phyloP scores from a whole-genome alignment of 208 protist genomes.

The Blechomonas ayalai region DNA sequence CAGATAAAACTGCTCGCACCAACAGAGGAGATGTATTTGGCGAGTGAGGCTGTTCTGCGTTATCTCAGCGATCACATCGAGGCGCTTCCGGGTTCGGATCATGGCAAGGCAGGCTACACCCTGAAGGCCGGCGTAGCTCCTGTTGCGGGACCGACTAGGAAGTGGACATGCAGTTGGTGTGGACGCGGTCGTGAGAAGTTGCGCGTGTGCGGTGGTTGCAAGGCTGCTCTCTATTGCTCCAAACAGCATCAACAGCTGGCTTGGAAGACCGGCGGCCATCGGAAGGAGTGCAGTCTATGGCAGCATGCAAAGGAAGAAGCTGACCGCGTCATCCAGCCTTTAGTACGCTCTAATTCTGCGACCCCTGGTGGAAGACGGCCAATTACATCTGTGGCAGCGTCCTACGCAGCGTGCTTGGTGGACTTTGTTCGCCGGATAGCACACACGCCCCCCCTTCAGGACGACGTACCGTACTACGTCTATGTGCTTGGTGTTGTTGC shows the following conservation, averaged over 20 bases:
- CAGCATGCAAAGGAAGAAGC: conserved; percentile 27
- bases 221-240: conserved; percentile 69
- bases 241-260: conserved; percentile 64
- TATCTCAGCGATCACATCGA: conserved; percentile 34
- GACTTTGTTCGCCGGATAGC: conserved; percentile 29
- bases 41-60: conserved; percentile 23
- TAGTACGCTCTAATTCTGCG: conserved; percentile 5
- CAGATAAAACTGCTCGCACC: conserved; percentile 22
- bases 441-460: conserved; percentile 5
- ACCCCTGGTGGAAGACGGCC: conserved; percentile 1
- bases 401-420: conserved; percentile 18
- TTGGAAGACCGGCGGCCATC: conserved; percentile 56
- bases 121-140: conserved; percentile 10
- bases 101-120: conserved; percentile 3
- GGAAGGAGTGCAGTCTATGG: conserved; percentile 49
- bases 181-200: conserved; percentile 45
- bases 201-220: conserved; percentile 62
- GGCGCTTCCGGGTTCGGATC: neutral
- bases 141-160: conserved; percentile 6
- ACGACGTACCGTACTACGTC: conserved; percentile 9
- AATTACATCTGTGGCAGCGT: conserved; percentile 10
- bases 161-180: conserved; percentile 55
- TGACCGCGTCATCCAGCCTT: conserved; percentile 24
- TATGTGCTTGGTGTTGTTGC: conserved; percentile 19
- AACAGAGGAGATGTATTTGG: conserved; percentile 23